Evolutionary conservation across 2,329 filamentous ascomycete genomes (phyloP), one percentile per base, ranked within the genome.

Genomic region (Alternaria sp.): DNA sequence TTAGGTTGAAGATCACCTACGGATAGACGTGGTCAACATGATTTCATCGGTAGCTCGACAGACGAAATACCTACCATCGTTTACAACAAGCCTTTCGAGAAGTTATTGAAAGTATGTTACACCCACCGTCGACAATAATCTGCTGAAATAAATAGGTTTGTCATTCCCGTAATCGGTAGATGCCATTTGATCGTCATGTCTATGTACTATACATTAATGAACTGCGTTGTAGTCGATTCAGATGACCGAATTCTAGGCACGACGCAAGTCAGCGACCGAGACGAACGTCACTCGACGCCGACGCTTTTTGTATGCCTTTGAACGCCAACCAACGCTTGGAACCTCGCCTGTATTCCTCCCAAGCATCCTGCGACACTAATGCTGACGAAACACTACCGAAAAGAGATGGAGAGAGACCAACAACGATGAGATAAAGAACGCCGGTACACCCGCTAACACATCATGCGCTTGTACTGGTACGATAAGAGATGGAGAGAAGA

Each of bases 151-250:
- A 21, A 50, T 14, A 45, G 48, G 53, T 48, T 31, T 49, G 29
- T 34, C 54, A 59, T 53, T 61, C 21, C 42, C 14, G 46, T 17
- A 21, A 39, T 29, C 52, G 23, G 23, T 60, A 39, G 48, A 29
- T 59, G 13, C 51, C 40, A 56, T 60, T 54, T 56, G 57, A 54
- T 49, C 42, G 59, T 65, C 51, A 56, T 31, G 46, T 37, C 56
- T 68, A 55, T 65, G 60, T 67, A 73, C 64, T 71, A 72, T 73
- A 73, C 63, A 74, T 70, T 73, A 72, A 61, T 67, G 58, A 63
- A 60, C 48, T 51, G 51, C 44, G n/a, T 45, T 48, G 51, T 51
- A 57, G 60, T 61, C 51, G 45, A 50, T 56, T 24, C 46, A 23
- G 48, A 46, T 52, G 51, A 54, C 54, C 33, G 33, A 46, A 29